These are phyloP conservation scores for Penicillium sp. DNA, from an alignment of 2,329 filamentous ascomycete species.

Conservation along the genomic window DNA sequence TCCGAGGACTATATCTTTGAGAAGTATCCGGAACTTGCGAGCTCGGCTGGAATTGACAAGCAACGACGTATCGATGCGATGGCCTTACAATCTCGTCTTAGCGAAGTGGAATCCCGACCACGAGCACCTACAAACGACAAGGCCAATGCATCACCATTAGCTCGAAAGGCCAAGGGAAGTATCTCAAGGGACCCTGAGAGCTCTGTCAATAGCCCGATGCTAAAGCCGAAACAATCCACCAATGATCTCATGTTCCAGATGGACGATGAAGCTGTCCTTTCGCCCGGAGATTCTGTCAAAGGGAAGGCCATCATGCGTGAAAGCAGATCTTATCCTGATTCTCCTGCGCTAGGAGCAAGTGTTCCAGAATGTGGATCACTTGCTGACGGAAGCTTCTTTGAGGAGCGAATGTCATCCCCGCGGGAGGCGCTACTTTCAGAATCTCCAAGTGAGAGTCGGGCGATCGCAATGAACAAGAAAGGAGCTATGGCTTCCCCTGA, in stretches of 20 bases:
- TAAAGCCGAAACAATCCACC: conserved; percentile 68
- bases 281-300: conserved; percentile 29
- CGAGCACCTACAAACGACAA: conserved; percentile 69
- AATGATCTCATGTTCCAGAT: conserved; percentile 89
- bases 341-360: conserved; percentile 29
- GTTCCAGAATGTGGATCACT: conserved; percentile 29
- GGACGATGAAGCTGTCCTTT: conserved; percentile 70
- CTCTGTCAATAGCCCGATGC: conserved; percentile 62
- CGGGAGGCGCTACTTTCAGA: conserved; percentile 19
- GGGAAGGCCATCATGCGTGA: conserved; percentile 33
- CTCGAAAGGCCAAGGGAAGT: conserved; percentile 43
- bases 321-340: conserved; percentile 25
- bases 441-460: conserved; percentile 29
- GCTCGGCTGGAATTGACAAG: conserved; percentile 44
- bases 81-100: conserved; percentile 64
- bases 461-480: conserved; percentile 23
- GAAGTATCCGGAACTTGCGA: conserved; percentile 48
- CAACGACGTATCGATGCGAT: conserved; percentile 75
- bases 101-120: conserved; percentile 65
- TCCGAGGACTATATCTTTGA: conserved; percentile 58
- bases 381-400: conserved; percentile 28
- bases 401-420: conserved; percentile 32
- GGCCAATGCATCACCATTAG: conserved; percentile 48
- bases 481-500: conserved; percentile 28
- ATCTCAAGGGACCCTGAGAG: conserved; percentile 44